A percentile compares a stretch with the other conserved stretches of the same genome.
phyloP scores from a whole-genome alignment of 176 grass and related monocot species.

The Stipa capillata region DNA sequence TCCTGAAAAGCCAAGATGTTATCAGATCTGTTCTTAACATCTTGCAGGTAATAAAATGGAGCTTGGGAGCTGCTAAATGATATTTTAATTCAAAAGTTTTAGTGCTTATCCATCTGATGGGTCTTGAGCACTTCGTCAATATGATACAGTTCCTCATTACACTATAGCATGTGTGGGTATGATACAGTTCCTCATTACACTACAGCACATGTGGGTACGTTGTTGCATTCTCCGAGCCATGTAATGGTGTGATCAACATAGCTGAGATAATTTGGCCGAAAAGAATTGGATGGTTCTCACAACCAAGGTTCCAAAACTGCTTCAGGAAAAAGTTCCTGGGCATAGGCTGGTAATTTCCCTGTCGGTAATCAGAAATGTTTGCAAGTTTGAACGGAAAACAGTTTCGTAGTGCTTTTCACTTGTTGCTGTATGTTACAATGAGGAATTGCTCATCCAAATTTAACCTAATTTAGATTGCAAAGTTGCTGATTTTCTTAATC shows the following conservation, averaged over 20 bases:
- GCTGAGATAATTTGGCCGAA: constrained; percentile 60
- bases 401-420: no score
- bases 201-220: no score
- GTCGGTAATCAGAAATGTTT: no score
- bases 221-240: no score
- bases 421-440: no score
- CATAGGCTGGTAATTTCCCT: no score
- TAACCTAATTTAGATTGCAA: no score
- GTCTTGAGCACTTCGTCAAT: background rate
- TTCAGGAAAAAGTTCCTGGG: no score
- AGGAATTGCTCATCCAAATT: no score
- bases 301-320: constrained; percentile 51
- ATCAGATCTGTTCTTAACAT: constrained; percentile 99
- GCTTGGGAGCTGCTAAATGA: background rate
- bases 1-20: constrained; percentile 95
- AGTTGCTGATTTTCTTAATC: no score
- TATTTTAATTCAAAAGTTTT: background rate
- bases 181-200: background rate
- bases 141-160: background rate
- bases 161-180: background rate
- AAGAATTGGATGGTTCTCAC: constrained; percentile 46
- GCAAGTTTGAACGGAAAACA: no score
- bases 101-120: background rate
- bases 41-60: constrained; percentile 63
- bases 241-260: no score